Evolutionary conservation across 352 stramenopile species (phyloP), one percentile per base, ranked within the genome.

Genomic region (Pythium sp.): DNA sequence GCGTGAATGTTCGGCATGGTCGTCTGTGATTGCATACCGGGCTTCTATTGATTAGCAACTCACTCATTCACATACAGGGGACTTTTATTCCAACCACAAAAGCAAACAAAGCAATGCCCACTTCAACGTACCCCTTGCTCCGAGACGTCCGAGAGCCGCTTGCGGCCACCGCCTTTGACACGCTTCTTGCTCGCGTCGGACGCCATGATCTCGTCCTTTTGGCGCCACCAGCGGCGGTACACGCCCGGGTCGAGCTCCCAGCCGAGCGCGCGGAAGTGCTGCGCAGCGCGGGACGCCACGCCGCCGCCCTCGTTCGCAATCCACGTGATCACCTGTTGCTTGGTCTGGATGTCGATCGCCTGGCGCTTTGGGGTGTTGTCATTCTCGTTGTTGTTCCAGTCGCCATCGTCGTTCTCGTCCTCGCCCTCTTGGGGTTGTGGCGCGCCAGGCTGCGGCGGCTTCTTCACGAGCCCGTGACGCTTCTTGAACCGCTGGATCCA

Each of bases 401-500:
- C 55, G 24, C 18, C 38, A 18, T 60, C 55, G 15, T 60, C 55
- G 30, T 22, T 32, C 28, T 57, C 49, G 9, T 57, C n/a, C 22
- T 30, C n/a, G 5, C 30, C 28, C 34, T 60, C 28, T 32, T 20
- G 55, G 18, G 36, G 55, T 8, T 32, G 55, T 3, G 28, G 26
- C 2, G 26, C 55, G 18, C 22, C 24, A 9, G 55, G 28, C 18
- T 66, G 61, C 3, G 46, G 47, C 1, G 20, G 11, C 30, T 51
- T 43, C 26, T 32, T 53, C 6, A 43, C 32, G n/a, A 66, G 46
- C 24, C 61, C 61, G 24, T 66, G 61, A 5, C 61, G 61, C 28
- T 53, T 66, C 61, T 66, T 66, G 47, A 66, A 66, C 30, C 61
- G 61, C 47, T 66, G 61, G 49, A 66, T 60, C 61, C 61, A 66